Evolutionary conservation across 306 rosid species (phyloP), one percentile per base, ranked within the genome.

Genomic region (Lotus japonicus): DNA sequence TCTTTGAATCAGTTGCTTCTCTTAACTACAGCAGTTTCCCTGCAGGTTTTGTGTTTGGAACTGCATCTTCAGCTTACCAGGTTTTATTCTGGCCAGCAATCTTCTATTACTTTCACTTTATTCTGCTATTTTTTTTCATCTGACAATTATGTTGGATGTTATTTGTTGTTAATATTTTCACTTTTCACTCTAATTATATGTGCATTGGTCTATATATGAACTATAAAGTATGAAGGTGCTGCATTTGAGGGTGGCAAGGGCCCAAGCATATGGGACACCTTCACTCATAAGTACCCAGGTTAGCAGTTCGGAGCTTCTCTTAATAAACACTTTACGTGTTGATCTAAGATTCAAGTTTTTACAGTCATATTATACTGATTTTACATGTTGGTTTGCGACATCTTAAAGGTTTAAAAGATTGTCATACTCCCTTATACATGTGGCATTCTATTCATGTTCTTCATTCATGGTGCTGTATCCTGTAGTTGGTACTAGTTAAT

Each of bases 221-320:
- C 36, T 31, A 31, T 31, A 7, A 74, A 79, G 83, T 68, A 63
- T 69, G 80, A 79, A 63, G 80, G 77, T 74, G 83, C 88, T 18
- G 87, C 88, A 17, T 45, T 23, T 57, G 74, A 65, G 77, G 90
- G 84, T 56, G 95, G 95, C 0, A 85, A 73, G 41, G 85, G 85
- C 4, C 90, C 88, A 6, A 81, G 95, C 65, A 75, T 81, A 11
- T 88, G 95, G 95, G 95, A 88, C 75, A 85, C 86, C 11, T 83
- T 85, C 77, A 73, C 85, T 49, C 83, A 79, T 59, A 79, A 21
- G 61, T 73, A 81, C 72, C 88, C 87, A 73, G 81, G 95, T 88
- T 45, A 45, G 44, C 16, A 6, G 14, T 1, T 52, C 7, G 7
- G 36, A 31, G 36, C 5, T 6, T 59, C 58, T 64, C 35, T 9